Evolutionary conservation across 495 filamentous ascomycete genomes (phyloP), one percentile per base, ranked within the genome.

Genomic region (Jackrogersella minutella): DNA sequence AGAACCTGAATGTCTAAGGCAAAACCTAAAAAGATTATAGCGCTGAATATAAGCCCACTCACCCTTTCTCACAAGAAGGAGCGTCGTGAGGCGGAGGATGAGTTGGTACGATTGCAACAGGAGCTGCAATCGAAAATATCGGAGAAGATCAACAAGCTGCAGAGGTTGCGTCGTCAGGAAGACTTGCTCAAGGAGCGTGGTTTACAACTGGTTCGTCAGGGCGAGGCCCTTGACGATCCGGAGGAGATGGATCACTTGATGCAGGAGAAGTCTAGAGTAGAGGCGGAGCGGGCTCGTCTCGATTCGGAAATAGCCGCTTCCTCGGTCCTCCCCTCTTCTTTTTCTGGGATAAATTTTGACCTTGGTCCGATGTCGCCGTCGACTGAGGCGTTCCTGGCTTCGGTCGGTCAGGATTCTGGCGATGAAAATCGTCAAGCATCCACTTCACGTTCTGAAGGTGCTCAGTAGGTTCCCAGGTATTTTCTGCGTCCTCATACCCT

Each of bases 391-490:
- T 36, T 36, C 3, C n/a, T 36, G 13, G 10, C 8, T 21, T 43
- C 8, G 13, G 13, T 21, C 13, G 10, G 10, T 43, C 13, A 16
- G 13, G 39, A 17, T 43, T 43, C 4, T 43, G 13, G 10, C 10
- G 10, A 43, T 43, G 13, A 21, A 43, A 43, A 21, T 43, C 10
- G 4, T 43, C 10, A 43, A 43, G 13, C 13, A 43, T 43, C 10
- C 13, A 21, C 13, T 43, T 43, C 10, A 43, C 13, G 16, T 43
- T 43, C 13, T 43, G 13, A 9, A 43, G 13, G 8, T 43, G 13
- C 8, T 43, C 16, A 43, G 16, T 43, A 43, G 16, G 19, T 46
- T 57, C 36, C 33, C 33, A 57, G 7, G 16, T 57, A 22, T 57
- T 57, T 24, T 57, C 10, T 16, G 11, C 33, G 1, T 41, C 16